Conservation (phyloP, 2,329 filamentous ascomycete genomes). For the Lasiodiplodia hormozganensis region DNA sequence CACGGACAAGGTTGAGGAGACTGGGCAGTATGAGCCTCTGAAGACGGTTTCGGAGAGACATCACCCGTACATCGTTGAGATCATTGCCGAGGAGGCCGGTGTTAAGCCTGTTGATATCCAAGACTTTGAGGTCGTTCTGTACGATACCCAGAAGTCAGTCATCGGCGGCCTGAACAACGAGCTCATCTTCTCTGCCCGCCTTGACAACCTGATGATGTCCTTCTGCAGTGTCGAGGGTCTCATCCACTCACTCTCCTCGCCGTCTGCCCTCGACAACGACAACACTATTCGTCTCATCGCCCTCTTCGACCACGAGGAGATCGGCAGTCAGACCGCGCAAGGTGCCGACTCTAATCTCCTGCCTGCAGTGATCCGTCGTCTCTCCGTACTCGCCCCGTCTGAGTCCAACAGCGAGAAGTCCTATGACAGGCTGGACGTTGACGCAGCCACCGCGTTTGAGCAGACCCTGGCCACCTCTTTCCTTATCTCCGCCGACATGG, state of each 20-base stretch:
- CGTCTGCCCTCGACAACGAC: constrained; percentile 74
- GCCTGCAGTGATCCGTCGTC: constrained; percentile 82
- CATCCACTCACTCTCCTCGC: constrained; percentile 74
- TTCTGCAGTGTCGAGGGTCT: constrained; percentile 89
- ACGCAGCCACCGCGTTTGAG: constrained; percentile 82
- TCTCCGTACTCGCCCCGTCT: constrained; percentile 77
- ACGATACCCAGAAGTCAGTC: constrained; percentile 90
- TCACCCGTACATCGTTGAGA: constrained; percentile 83
- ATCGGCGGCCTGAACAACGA: constrained; percentile 91
- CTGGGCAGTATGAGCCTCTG: constrained; percentile 71
- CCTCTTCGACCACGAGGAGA: constrained; percentile 97
- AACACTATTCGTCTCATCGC: constrained; percentile 86
- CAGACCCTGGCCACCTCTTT: constrained; percentile 91
- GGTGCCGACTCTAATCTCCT: constrained; percentile 93
- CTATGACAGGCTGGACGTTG: constrained; percentile 67
- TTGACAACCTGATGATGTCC: constrained; percentile 97
- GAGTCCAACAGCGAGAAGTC: constrained; percentile 66
- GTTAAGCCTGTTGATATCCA: constrained; percentile 75
- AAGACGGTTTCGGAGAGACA: constrained; percentile 81
- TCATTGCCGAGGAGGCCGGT: constrained; percentile 81
- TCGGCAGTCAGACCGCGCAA: constrained; percentile 90
- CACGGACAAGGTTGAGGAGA: constrained; percentile 47
- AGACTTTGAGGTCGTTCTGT: constrained; percentile 97
- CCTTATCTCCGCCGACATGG: constrained; percentile 96
- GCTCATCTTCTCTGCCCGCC: constrained; percentile 92